Evolutionary conservation across 305 asterid species (phyloP).

Genomic region (Nicotiana rustica): DNA sequence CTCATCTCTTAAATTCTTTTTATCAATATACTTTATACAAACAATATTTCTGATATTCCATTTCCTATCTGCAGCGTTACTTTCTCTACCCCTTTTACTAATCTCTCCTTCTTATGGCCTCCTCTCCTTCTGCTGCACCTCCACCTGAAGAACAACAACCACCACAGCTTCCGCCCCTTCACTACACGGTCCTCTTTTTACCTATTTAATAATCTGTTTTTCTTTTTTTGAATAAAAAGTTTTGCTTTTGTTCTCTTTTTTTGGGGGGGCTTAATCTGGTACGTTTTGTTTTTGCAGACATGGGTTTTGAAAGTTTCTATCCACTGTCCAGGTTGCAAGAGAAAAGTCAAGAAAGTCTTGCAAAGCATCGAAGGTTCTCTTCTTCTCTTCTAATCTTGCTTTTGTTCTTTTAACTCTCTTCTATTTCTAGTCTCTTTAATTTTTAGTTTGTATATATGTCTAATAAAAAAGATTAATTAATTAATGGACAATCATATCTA

Average conservation of each 20-base stretch:
- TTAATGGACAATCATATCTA: background rate
- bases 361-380: conserved; percentile 74
- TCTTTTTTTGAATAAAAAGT: background rate
- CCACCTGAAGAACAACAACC: conserved; percentile 48
- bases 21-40: background rate
- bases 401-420: background rate
- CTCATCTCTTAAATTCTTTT: conserved; percentile 25
- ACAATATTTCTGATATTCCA: too few relatives aligned
- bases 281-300: conserved; percentile 55
- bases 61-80: background rate
- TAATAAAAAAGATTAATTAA: background rate
- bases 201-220: background rate
- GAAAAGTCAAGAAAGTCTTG: conserved; percentile 81
- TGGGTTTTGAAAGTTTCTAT: conserved; percentile 84
- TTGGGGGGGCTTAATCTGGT: background rate
- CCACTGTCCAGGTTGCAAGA: conserved; percentile 91
- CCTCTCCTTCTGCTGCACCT: conserved; percentile 24
- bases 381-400: background rate
- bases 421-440: background rate
- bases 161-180: conserved; percentile 51
- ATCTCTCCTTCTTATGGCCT: conserved; percentile 49
- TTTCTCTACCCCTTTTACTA: background rate
- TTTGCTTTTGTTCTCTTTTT: background rate
- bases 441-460: background rate
- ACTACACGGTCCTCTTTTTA: conserved; percentile 57